These are phyloP conservation scores for Cladosporium phlei DNA, from an alignment of 2,329 filamentous ascomycete genomes.

Conservation along the genomic window DNA sequence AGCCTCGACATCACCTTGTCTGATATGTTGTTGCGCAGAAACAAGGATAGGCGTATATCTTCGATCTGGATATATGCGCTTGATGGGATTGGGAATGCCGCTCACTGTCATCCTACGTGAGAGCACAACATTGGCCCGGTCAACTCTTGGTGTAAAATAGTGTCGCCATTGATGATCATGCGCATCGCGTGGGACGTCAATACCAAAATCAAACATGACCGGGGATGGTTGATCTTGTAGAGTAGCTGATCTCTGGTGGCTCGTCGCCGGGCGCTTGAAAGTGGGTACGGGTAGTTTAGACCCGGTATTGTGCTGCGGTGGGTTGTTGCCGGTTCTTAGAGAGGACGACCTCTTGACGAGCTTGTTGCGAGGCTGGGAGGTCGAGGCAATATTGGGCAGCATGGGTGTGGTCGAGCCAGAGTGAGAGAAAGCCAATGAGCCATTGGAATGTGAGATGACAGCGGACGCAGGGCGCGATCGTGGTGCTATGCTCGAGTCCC, in stretches of 20 bases:
- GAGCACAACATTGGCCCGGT: constrained; percentile 17
- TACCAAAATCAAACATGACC: constrained; percentile 13
- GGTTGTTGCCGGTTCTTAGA: constrained; percentile 43
- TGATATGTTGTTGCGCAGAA: constrained; percentile 25
- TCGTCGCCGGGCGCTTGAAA: constrained; percentile 69
- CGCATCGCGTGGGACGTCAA: constrained; percentile 15
- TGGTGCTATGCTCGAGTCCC: constrained; percentile 43
- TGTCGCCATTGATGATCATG: constrained; percentile 29
- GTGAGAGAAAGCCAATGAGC: constrained; percentile 44
- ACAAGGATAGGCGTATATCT: constrained; percentile 32
- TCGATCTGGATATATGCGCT: constrained; percentile 32
- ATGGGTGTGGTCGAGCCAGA: constrained; percentile 60
- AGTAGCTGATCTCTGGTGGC: constrained; percentile 70
- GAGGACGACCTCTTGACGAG: constrained; percentile 69
- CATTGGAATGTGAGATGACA: constrained; percentile 61
- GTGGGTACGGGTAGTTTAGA: constrained; percentile 61
- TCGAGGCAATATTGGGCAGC: constrained; percentile 39
- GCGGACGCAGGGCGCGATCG: constrained; percentile 62
- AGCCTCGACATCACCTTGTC: constrained; percentile 23
- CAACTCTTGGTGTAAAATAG: constrained; percentile 32
- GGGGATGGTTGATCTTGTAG: constrained; percentile 43
- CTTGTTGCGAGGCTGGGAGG: constrained; percentile 61
- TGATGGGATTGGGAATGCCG: constrained; percentile 35
- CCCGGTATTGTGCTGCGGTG: constrained; percentile 45
- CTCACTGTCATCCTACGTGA: constrained; percentile 26